Evolutionary conservation across 1,284 basidiomycete species (phyloP).

Genomic region (Ustilago bromivora): DNA sequence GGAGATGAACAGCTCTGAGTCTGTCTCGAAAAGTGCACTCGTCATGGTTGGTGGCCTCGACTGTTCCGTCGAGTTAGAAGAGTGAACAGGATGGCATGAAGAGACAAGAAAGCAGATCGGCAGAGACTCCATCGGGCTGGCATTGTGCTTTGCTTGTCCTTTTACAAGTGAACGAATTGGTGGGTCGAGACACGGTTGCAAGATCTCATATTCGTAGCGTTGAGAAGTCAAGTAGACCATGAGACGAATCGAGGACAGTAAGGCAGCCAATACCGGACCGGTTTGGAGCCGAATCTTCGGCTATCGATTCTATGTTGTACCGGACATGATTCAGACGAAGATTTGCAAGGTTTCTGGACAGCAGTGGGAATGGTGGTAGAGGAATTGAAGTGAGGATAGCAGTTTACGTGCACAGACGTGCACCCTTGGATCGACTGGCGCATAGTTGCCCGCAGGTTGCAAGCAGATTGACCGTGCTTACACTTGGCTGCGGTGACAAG

Average conservation of each 20-base stretch:
- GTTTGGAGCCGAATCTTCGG: not conserved
- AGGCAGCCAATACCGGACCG: not conserved
- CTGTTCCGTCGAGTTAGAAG: too few relatives aligned
- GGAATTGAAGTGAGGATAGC: not conserved
- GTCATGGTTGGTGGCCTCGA: too few relatives aligned
- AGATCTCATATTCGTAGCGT: not conserved
- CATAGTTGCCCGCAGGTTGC: slow-evolving; percentile 9
- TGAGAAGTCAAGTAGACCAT: too few relatives aligned
- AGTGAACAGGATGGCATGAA: too few relatives aligned
- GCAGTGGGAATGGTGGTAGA: not conserved
- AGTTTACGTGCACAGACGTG: not conserved
- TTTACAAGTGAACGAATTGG: too few relatives aligned
- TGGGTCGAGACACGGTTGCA: not conserved
- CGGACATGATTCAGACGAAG: not conserved
- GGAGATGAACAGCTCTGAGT: too few relatives aligned
- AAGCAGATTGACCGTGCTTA: not conserved
- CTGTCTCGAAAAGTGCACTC: too few relatives aligned
- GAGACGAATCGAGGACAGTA: too few relatives aligned
- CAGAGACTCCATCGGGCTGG: not conserved
- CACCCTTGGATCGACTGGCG: slow-evolving; percentile 5
- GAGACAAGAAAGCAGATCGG: not conserved
- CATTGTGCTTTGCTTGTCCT: not conserved
- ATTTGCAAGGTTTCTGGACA: not conserved
- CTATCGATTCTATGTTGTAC: not conserved
- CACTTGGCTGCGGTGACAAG: slow-evolving; percentile 5